Conservation (phyloP, 1,139 yeast species). For the Lodderomyces theae region DNA sequence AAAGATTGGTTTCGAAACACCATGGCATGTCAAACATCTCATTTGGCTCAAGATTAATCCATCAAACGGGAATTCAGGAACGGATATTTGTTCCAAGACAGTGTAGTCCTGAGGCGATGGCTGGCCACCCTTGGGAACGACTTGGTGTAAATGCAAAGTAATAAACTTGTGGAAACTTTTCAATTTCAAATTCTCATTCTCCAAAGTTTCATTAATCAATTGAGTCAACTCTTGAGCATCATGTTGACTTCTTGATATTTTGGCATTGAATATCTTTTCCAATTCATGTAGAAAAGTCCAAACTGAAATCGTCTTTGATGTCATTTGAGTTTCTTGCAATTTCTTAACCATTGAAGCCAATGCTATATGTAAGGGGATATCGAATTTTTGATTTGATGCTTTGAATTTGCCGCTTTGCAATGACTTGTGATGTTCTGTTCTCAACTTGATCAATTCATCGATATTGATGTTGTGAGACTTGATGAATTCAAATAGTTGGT, state of each 20-base stretch:
- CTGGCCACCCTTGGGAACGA: constrained; percentile 13
- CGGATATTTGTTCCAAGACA: constrained; percentile 26
- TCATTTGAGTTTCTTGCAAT: constrained; percentile 61
- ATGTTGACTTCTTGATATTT: constrained; percentile 79
- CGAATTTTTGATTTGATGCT: constrained; percentile 25
- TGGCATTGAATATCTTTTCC: constrained; percentile 74
- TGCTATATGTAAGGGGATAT: constrained; percentile 55
- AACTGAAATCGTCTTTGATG: constrained; percentile 60
- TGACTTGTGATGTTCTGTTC: constrained; percentile 12
- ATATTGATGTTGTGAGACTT: constrained; percentile 22
- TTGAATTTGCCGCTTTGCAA: constrained; percentile 28
- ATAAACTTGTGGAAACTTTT: constrained; percentile 17
- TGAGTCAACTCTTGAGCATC: constrained; percentile 94
- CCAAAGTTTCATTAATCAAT: constrained; percentile 72
- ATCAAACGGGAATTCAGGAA: constrained; percentile 71
- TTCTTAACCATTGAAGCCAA: constrained; percentile 52
- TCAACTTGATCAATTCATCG: constrained; percentile 17
- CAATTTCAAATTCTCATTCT: constrained; percentile 56
- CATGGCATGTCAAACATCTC: constrained; percentile 65
- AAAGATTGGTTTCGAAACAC: constrained; percentile 57
- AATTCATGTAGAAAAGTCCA: constrained; percentile 75
- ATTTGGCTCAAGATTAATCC: constrained; percentile 67
- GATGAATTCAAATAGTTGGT: constrained; percentile 29
- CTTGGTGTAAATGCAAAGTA: constrained; percentile 28
- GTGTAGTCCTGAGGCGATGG: constrained; percentile 16